Evolutionary conservation across 2,329 filamentous ascomycete genomes (phyloP), one percentile per base, ranked within the genome.

Genomic region (Ceratocystis albifundus): DNA sequence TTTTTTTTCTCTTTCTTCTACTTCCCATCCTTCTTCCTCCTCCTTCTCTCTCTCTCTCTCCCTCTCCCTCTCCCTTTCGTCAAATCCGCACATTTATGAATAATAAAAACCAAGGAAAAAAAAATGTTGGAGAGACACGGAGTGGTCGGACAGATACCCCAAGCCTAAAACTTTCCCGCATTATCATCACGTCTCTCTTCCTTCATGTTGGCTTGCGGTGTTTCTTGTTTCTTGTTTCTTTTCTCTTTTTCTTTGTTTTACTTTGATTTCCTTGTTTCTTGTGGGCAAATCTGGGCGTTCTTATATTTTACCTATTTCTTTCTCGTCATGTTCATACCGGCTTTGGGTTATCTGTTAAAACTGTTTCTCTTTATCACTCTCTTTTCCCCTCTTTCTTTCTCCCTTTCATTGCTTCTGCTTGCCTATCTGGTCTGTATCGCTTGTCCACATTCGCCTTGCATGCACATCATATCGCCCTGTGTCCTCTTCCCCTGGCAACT

Each of bases 391-490:
- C 12, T 17, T 32, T 22, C 25, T 25, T 20, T 3, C 10, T 10
- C 36, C 36, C 36, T 41, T 41, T 41, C 36, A 41, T 12, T 41
- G 10, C 32, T 41, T 3, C 36, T 41, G 36, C 36, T 12, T 41
- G 36, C 36, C 36, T 41, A 12, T 10, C 36, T 41, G 36, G 36
- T 41, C 36, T 41, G 12, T 12, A 41, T 41, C 32, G 59, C 48
- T 62, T 63, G 20, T 20, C 15, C 10, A 69, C 69, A 69, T 70
- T 71, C 46, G 41, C 69, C 67, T 62, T 66, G 57, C 32, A 62
- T 62, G 48, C 36, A 41, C 15, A 12, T 25, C 17, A 41, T 41
- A 12, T 25, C 17, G 10, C 22, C 3, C 15, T 20, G 3, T 15
- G 20, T 64, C 28, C 32, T 55, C 25, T 53, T 20, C 41, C 41